phyloP scores from a whole-genome alignment of 2,329 filamentous ascomycete genomes.

The Metarhizium brunneum region DNA sequence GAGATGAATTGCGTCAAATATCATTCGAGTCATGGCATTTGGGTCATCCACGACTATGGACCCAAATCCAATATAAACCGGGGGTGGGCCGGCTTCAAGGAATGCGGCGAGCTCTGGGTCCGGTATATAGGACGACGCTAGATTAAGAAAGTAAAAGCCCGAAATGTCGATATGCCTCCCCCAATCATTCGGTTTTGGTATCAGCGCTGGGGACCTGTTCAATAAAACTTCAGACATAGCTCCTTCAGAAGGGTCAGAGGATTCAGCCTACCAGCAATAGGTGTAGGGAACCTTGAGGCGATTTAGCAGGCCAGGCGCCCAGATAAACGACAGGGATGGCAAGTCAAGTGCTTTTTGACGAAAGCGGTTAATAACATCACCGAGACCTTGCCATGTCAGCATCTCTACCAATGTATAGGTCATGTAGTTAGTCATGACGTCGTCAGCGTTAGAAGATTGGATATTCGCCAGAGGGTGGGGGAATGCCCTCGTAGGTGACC shows the following conservation, averaged over 20 bases:
- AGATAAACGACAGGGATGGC: slow-evolving; percentile 69
- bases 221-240: slow-evolving; percentile 3
- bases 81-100: slow-evolving; percentile 57
- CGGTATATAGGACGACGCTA: slow-evolving; percentile 57
- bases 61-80: slow-evolving; percentile 76
- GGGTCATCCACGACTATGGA: slow-evolving; percentile 76
- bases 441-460: slow-evolving; percentile 64
- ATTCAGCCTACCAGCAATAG: slow-evolving; percentile 62
- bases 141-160: slow-evolving; percentile 67
- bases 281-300: slow-evolving; percentile 74
- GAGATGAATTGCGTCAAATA: slow-evolving; percentile 60
- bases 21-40: slow-evolving; percentile 57
- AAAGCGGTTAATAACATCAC: slow-evolving; percentile 86
- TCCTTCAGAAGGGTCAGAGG: neutral
- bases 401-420: slow-evolving; percentile 81
- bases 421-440: slow-evolving; percentile 70
- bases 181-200: slow-evolving; percentile 76
- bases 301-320: slow-evolving; percentile 71
- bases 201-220: slow-evolving; percentile 57
- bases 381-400: slow-evolving; percentile 87
- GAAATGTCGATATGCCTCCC: slow-evolving; percentile 59
- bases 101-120: slow-evolving; percentile 57
- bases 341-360: slow-evolving; percentile 65
- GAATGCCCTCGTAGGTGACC: slow-evolving; percentile 77
- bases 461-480: slow-evolving; percentile 82